Base-by-base conservation (phyloP, 495 filamentous ascomycete genomes). In the Elaphomyces granulatus region DNA sequence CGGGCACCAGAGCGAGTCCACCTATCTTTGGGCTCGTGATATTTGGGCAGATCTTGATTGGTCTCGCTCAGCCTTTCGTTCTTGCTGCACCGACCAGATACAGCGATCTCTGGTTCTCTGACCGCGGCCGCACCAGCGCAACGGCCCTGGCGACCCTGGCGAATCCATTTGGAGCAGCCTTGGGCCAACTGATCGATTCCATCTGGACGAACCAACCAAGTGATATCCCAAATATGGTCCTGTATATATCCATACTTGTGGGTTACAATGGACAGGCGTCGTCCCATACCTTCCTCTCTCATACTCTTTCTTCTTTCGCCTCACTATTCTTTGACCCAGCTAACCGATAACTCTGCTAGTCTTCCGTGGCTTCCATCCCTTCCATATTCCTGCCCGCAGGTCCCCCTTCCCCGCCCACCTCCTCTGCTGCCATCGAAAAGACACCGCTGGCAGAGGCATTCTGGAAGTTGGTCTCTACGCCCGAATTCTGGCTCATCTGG, bases 1-100 rank as follows among this genome's bases (percentile, higher is more conserved):
- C 71, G 1, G 86, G 85, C 42, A 78, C 83, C 3, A 69, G 70
- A 47, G 65, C 73, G 1, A 59, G 63, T 21, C 61, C 61, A 9
- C 75, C 72, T 16, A 71, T 72, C 26, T 94, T 83, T 48, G 77
- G 80, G 8, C 68, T 82, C 15, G 80, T 84, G 32, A 84, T 95
- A 80, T 80, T 94, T 56, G 90, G 88, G n/a, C 90, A 98, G 62
- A 80, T 95, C 59, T 60, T 98, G 14, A 83, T 80, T 28, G 90
- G 90, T 0, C 63, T 94, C 7, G 79, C 84, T 9, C 90, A 98
- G 45, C 87, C 90, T 0, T 95, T 96, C 59, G 85, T 93, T 21
- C 74, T 96, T 3, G 75, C 81, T 28, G 85, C 90, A 1, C 87
- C 90, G 0, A 87, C 90, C 2, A 70, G 85, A 40, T 98, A 94